Evolutionary conservation across 1,139 yeast genomes (phyloP).

Genomic region (Debaryomyces nepalensis): DNA sequence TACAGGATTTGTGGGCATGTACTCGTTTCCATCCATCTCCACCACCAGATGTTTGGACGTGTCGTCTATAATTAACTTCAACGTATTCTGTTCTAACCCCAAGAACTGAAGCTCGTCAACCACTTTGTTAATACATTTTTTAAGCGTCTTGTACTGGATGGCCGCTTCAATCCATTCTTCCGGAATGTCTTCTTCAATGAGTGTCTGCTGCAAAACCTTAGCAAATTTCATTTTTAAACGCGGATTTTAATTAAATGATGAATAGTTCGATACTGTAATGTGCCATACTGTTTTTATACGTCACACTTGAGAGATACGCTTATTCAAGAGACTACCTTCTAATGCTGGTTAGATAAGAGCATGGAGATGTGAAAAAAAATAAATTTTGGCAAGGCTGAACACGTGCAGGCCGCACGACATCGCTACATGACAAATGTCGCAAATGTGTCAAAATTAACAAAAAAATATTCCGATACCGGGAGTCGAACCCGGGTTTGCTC

Average conservation of each 20-base stretch:
- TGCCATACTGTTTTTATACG: conserved; percentile 1
- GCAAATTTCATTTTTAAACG: conserved; percentile 66
- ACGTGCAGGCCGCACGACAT: background rate
- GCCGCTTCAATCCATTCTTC: conserved; percentile 71
- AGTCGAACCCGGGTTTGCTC: conserved; percentile 84
- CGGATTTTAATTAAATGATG: background rate
- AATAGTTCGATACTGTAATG: background rate
- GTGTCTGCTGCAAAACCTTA: conserved; percentile 65
- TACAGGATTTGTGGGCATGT: conserved; percentile 43
- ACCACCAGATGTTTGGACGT: conserved; percentile 28
- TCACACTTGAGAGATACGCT: too few species aligned
- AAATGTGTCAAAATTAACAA: conserved; percentile 16
- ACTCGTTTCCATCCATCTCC: conserved; percentile 38
- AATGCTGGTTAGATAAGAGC: background rate
- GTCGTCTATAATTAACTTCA: conserved; percentile 47
- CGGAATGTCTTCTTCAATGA: conserved; percentile 65
- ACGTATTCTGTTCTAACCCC: conserved; percentile 56
- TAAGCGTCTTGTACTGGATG: conserved; percentile 70
- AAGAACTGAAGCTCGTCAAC: conserved; percentile 60
- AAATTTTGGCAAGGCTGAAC: background rate
- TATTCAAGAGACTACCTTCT: too few species aligned
- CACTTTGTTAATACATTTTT: conserved; percentile 65
- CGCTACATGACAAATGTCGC: too few species aligned
- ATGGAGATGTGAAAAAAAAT: background rate
- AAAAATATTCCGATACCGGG: conserved; percentile 70